Evolutionary conservation across 306 rosid genomes (phyloP), one percentile per base, ranked within the genome.

Genomic region (Quercus mongolica): DNA sequence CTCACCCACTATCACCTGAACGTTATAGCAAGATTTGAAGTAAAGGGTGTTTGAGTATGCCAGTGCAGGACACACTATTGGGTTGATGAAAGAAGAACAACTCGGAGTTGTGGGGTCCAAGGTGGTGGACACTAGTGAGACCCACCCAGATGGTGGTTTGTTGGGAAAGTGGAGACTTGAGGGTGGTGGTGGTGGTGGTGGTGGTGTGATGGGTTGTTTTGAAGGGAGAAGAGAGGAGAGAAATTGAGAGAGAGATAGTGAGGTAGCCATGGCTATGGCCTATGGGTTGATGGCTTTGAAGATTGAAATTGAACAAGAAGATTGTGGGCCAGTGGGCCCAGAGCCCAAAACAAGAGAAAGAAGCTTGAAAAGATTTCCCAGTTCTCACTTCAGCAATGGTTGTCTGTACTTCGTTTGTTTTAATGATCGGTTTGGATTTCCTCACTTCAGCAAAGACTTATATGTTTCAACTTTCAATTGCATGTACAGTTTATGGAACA

Each of bases 1-100:
- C 35, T 94, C 97, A 33, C 85, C 93, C 5, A 92, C 91, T 21
- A 87, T 67, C 61, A 89, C 89, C 86, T 89, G 91, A 44, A 92
- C 94, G 79, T 92, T 94, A 84, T 80, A 89, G 1, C 82, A 85
- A 13, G 91, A 83, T 4, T 70, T 78, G 80, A 84, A 86, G 91
- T 79, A 85, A 9, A 92, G 84, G 9, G 80, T 77, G 78, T 84
- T 86, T 3, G 94, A 74, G 30, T 80, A 49, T 18, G 90, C 94
- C 30, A 85, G 77, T 0, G 92, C 80, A 1, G 98, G 97, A 54
- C 84, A 82, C 44, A 75, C 77, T 25, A 89, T 94, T 1, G 96
- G 82, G 57, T 86, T 1, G 5, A 61, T 13, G 31, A 3, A n/a
- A 19, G 85, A 65, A 5, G 87, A 56, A 26, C 79, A 25, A 71